Conservation (phyloP, 306 rosid species). For the Cicer chorassanicum region DNA sequence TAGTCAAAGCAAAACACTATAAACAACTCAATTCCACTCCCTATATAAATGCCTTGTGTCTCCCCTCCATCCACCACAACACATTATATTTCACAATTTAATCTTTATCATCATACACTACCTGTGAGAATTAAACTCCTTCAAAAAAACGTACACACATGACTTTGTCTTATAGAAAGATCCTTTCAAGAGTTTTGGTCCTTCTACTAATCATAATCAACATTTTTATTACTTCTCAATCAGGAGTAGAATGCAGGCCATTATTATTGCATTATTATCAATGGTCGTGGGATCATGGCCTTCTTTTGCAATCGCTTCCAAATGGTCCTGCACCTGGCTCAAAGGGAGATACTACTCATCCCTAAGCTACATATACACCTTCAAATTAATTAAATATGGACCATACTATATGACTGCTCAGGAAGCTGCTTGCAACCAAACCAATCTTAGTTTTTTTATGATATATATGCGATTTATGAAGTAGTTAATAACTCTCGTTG, state of each 20-base stretch:
- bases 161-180: slow-evolving; percentile 33
- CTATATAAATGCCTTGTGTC: slow-evolving; percentile 21
- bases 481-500: not conserved
- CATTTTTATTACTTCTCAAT: slow-evolving; percentile 29
- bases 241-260: slow-evolving; percentile 46
- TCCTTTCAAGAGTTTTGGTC: slow-evolving; percentile 23
- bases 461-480: not conserved
- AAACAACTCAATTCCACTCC: slow-evolving; percentile 8
- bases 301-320: slow-evolving; percentile 42
- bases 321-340: slow-evolving; percentile 6
- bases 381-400: not conserved
- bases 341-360: slow-evolving; percentile 22
- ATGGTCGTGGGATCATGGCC: slow-evolving; percentile 37
- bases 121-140: not conserved
- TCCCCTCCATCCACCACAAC: slow-evolving; percentile 8
- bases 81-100: slow-evolving; percentile 4
- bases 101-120: not conserved
- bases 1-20: slow-evolving; percentile 20
- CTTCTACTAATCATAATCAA: slow-evolving; percentile 25
- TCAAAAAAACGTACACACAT: not conserved
- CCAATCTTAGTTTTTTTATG: not conserved
- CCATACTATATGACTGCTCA: too few species aligned
- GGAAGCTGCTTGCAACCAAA: not conserved
- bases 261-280: slow-evolving; percentile 31
- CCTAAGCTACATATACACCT: not conserved